Base-by-base conservation (phyloP, 139 green algal genomes). In the Tetratostichococcus sp. region DNA sequence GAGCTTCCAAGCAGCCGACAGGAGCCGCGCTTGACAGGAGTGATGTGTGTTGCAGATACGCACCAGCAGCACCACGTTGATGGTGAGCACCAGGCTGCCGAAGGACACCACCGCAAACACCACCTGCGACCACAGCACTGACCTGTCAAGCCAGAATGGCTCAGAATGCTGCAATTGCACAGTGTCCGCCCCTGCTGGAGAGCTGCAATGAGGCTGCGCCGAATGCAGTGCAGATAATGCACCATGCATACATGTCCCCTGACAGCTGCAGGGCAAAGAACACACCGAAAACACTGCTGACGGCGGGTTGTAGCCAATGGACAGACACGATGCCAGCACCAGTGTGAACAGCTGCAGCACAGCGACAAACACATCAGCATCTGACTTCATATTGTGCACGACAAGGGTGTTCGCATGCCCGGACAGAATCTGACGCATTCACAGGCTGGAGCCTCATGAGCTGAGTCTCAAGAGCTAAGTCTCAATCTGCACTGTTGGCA, bases 61-160 rank as follows among this genome's bases (percentile, higher is more conserved):
- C 50, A 62, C 50, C 62, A 99, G 88, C 67, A 99, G 87, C 57
- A 97, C 87, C 19, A 97, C 94, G 76, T 99, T 99, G 57, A 93
- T 76, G 1, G 95, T 99, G 26, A 99, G 87, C 16, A 98, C 83
- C 26, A 97, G 75, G n/a, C 94, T 93, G 6, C 95, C 95, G 21
- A 94, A 72, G 0, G 86, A 90, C 50, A 96, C 79, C 62, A 96
- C 84, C 17, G 85, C 89, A 82, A 98, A 98, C 50, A 98, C 94
- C 58, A 97, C 79, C 91, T 96, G 89, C 82, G 83, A n/a, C 8
- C 14, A 43, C 58, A 73, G 35, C 69, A 19, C 5, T 30, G 50
- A 58, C 1, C 39, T n/a, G 22, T 31, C 71, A 59, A 16, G 17
- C 17, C 70, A 30, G 30, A 8, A 69, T 11, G 35, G 33, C 8